phyloP scores from a whole-genome alignment of 805 yeast genomes.

The Hyphopichia homilentoma region DNA sequence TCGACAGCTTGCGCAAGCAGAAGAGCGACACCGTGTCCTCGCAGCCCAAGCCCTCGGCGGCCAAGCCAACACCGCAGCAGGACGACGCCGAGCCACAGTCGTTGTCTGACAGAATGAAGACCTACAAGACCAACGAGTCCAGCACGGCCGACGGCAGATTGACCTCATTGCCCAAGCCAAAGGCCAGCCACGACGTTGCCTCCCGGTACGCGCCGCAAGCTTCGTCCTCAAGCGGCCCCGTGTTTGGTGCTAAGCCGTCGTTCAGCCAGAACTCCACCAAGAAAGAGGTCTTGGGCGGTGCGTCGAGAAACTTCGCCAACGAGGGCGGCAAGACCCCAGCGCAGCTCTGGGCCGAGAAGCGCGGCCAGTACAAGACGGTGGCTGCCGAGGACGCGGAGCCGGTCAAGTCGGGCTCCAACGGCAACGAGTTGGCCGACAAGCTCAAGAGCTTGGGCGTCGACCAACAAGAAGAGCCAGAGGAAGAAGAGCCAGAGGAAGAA shows the following conservation, averaged over 20 bases:
- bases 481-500: conserved; percentile 10
- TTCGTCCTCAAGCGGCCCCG: conserved; percentile 18
- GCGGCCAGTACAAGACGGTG: conserved; percentile 58
- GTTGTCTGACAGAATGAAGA: conserved; percentile 40
- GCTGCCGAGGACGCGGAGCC: conserved; percentile 11
- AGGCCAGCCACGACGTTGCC: conserved; percentile 47
- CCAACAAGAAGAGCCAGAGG: conserved; percentile 11
- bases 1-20: conserved; percentile 49
- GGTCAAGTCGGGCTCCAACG: conserved; percentile 17
- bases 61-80: conserved; percentile 8
- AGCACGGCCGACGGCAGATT: conserved; percentile 45
- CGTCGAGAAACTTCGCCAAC: conserved; percentile 58
- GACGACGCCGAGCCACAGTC: conserved; percentile 50
- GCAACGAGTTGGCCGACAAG: conserved; percentile 14
- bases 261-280: conserved; percentile 34
- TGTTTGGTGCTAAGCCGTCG: conserved; percentile 34
- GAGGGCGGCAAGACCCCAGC: conserved; percentile 88
- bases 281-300: conserved; percentile 53
- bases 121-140: conserved; percentile 33
- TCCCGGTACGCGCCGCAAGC: conserved; percentile 42
- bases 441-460: conserved; percentile 8
- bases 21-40: conserved; percentile 45
- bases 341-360: conserved; percentile 91
- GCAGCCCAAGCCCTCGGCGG: conserved; percentile 27
- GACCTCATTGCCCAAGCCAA: conserved; percentile 62